Percentiles rank a stretch among this genome's conserved stretches.
phyloP scores from a whole-genome alignment of 768 basidiomycete species.

The Tricholoma terreum region DNA sequence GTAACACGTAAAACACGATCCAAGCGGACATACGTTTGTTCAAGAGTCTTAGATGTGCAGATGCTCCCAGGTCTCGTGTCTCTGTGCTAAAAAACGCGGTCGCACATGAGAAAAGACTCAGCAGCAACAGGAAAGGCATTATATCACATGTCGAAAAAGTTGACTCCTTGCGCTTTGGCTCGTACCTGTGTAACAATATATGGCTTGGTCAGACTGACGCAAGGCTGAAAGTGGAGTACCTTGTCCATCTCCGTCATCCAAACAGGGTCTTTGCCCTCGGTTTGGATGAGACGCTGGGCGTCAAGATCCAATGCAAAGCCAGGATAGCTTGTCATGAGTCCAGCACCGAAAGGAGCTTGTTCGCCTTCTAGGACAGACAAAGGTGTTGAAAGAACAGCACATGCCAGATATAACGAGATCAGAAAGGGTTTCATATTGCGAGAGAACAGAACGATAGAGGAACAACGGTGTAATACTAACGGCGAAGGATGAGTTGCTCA shows the following conservation, averaged over 20 bases:
- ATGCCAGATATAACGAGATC: conserved; percentile 43
- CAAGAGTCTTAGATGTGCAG: conserved; percentile 33
- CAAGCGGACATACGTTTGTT: conserved; percentile 35
- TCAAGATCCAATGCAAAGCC: conserved; percentile 74
- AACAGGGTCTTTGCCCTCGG: conserved; percentile 65
- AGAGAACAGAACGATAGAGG: conserved; percentile 7
- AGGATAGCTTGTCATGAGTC: conserved; percentile 32
- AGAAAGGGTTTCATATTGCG: conserved; percentile 48
- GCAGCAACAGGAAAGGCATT: conserved; percentile 8
- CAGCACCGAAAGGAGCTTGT: conserved; percentile 38
- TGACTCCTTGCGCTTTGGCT: conserved; percentile 71
- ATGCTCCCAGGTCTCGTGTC: conserved; percentile 55
- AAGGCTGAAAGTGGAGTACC: conserved; percentile 35
- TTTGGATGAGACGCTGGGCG: conserved; percentile 70
- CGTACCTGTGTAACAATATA: conserved; percentile 50
- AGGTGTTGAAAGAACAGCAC: conserved; percentile 40
- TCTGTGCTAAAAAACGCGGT: conserved; percentile 56
- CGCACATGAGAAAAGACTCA: conserved; percentile 9
- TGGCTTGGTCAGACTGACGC: background rate
- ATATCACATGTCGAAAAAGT: conserved; percentile 84
- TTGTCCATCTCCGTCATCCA: conserved; percentile 92
- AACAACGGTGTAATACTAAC: no score
- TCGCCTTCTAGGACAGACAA: conserved; percentile 22
- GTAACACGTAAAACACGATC: conserved; percentile 9
- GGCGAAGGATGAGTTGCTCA: background rate